Conservation (phyloP, 805 yeast genomes). For the Sungouiozyma ichnusensis region DNA sequence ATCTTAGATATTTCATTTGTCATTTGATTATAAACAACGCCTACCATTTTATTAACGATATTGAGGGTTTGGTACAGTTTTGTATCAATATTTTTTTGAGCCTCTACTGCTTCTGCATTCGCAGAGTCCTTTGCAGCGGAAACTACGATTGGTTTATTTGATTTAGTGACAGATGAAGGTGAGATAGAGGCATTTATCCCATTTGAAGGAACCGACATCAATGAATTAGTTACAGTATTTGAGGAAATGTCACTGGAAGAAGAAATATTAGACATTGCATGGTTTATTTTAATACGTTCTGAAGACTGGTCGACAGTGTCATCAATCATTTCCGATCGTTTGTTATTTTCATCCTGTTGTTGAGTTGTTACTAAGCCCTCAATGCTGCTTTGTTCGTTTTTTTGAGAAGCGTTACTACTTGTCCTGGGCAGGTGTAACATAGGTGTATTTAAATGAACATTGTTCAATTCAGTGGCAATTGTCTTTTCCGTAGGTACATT, state of each 20-base stretch:
- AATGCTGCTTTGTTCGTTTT: background rate
- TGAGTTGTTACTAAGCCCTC: background rate
- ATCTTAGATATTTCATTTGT: constrained; percentile 57
- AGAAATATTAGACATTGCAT: background rate
- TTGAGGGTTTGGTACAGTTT: constrained; percentile 55
- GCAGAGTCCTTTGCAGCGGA: background rate
- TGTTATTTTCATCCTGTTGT: background rate
- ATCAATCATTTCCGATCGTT: background rate
- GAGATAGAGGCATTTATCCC: background rate
- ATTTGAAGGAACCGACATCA: background rate
- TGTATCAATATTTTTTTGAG: constrained; percentile 47
- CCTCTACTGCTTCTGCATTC: constrained; percentile 9
- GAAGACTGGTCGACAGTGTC: background rate
- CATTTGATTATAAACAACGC: constrained; percentile 65
- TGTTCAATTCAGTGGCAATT: background rate
- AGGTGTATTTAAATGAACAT: background rate
- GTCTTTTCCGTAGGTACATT: background rate
- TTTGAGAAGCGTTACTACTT: background rate
- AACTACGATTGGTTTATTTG: background rate
- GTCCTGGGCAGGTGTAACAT: background rate
- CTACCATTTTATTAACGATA: constrained; percentile 57
- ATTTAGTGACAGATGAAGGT: background rate
- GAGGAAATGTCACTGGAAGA: background rate
- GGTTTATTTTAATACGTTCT: background rate
- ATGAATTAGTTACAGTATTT: background rate